Conservation (phyloP, 2,329 filamentous ascomycete genomes). For the Aspergillus melleus region DNA sequence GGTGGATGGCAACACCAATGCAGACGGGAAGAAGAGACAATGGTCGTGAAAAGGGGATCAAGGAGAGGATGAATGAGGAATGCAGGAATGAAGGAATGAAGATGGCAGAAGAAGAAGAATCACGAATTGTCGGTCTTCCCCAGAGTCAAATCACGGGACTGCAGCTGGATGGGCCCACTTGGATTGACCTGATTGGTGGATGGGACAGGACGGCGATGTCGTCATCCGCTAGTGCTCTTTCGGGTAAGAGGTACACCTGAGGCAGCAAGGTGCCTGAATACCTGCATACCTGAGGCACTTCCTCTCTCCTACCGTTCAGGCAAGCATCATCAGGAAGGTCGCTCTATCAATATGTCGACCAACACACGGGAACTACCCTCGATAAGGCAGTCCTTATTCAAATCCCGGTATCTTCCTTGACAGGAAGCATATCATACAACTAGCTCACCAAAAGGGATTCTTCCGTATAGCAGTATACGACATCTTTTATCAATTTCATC, state of each 20-base stretch:
- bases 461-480: too few relatives aligned
- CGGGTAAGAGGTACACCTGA: constrained; percentile 3
- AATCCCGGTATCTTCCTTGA: too few relatives aligned
- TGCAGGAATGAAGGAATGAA: not conserved
- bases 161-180: not conserved
- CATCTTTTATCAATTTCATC: too few relatives aligned
- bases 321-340: too few relatives aligned
- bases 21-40: not conserved
- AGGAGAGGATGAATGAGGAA: not conserved
- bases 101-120: constrained; percentile 8
- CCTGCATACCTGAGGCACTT: too few relatives aligned
- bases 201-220: constrained; percentile 13
- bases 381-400: too few relatives aligned
- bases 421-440: too few relatives aligned
- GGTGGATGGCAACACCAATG: not conserved
- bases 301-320: too few relatives aligned
- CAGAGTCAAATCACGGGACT: constrained; percentile 11
- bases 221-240: constrained; percentile 18
- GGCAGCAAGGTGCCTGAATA: not conserved
- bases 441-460: too few relatives aligned
- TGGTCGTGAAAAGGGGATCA: not conserved
- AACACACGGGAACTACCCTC: too few relatives aligned
- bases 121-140: constrained; percentile 10
- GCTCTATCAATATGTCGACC: too few relatives aligned
- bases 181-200: constrained; percentile 10